Conservation (phyloP, 2,329 filamentous ascomycete species). For the Cercospora zeae-maydis region DNA sequence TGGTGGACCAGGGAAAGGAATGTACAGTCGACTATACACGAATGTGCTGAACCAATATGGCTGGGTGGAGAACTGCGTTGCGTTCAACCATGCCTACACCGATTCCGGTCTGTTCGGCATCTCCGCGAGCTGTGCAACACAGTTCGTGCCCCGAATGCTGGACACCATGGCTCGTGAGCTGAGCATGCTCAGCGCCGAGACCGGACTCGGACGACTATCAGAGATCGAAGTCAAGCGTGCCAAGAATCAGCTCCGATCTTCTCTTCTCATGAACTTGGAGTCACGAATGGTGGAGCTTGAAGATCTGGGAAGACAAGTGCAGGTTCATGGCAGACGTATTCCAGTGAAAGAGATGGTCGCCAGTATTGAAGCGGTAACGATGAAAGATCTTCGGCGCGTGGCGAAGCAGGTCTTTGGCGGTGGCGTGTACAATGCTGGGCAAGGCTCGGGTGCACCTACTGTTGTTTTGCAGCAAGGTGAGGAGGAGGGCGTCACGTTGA, state of each 20-base stretch:
- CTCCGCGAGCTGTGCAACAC: conserved; percentile 76
- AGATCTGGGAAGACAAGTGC: conserved; percentile 89
- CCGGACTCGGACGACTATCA: conserved; percentile 68
- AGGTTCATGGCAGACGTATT: conserved; percentile 92
- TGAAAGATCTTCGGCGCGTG: conserved; percentile 76
- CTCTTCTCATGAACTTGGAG: conserved; percentile 94
- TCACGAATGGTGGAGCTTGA: conserved; percentile 96
- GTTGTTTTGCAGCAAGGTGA: conserved; percentile 92
- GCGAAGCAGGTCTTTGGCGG: conserved; percentile 76
- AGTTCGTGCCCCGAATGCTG: conserved; percentile 75
- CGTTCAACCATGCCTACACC: conserved; percentile 97
- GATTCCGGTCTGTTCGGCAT: conserved; percentile 96
- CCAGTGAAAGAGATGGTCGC: conserved; percentile 90
- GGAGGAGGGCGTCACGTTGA: conserved; percentile 64
- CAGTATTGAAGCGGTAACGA: conserved; percentile 76
- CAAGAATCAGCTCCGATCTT: conserved; percentile 92
- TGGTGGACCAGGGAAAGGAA: conserved; percentile 94
- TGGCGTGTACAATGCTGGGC: conserved; percentile 67
- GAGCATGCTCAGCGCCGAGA: conserved; percentile 69
- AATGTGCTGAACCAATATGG: conserved; percentile 96
- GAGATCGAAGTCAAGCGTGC: conserved; percentile 79
- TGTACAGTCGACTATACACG: conserved; percentile 97
- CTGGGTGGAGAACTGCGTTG: conserved; percentile 93
- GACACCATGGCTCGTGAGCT: conserved; percentile 94
- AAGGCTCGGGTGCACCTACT: conserved; percentile 82